Evolutionary conservation across 106 monocot species (phyloP).

Genomic region (Amphibolis antarctica): DNA sequence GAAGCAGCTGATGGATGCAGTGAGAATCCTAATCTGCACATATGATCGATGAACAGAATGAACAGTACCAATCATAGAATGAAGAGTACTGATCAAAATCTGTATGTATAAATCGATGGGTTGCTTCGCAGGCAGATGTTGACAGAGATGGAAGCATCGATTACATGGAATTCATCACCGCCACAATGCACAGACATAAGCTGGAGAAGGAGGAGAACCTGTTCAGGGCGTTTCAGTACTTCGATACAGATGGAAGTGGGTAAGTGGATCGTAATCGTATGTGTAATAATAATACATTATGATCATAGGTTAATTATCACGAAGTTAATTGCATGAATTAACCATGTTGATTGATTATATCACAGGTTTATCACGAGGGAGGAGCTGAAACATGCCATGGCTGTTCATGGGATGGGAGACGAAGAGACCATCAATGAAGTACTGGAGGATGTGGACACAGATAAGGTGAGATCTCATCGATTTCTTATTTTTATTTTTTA

Average conservation of each 20-base stretch:
- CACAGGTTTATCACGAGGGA: constrained; percentile 79
- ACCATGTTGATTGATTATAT: too few relatives aligned
- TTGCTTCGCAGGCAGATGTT: constrained; percentile 61
- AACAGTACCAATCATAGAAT: too few relatives aligned
- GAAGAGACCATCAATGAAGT: constrained; percentile 67
- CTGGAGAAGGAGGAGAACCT: constrained; percentile 65
- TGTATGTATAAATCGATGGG: too few relatives aligned
- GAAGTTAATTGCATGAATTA: background rate
- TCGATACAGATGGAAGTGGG: constrained; percentile 73
- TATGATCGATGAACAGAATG: too few relatives aligned
- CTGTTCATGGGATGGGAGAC: constrained; percentile 69
- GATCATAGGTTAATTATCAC: too few relatives aligned
- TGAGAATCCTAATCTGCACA: too few relatives aligned
- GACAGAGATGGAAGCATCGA: constrained; percentile 68
- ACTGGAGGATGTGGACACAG: constrained; percentile 66
- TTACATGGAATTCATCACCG: constrained; percentile 71
- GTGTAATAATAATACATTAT: too few relatives aligned
- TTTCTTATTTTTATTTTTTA: background rate
- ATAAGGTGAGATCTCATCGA: constrained; percentile 30
- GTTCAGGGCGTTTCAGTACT: constrained; percentile 53
- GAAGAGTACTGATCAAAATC: too few relatives aligned
- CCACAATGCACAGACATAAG: constrained; percentile 75
- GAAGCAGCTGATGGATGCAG: constrained; percentile 73
- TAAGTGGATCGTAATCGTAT: too few relatives aligned
- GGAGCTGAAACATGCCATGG: constrained; percentile 61